Base-by-base conservation (phyloP, 345 rosid genomes). In the Geranium rotundifolium region DNA sequence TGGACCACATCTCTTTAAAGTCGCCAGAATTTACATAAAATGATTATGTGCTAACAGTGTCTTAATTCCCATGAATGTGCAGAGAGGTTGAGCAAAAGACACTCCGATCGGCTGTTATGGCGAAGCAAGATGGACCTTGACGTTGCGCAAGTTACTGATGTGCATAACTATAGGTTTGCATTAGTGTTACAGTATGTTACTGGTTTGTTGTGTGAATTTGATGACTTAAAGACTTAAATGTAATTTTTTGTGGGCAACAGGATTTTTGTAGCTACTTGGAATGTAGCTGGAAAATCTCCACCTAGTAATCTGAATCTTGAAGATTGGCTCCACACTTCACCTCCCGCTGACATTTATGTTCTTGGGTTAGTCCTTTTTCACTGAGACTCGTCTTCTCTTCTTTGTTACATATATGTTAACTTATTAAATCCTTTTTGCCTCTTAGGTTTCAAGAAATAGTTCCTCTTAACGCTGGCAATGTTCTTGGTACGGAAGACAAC, bases 381-480 rank as follows among this genome's bases (percentile, higher is more conserved):
- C 17, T 41, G 19, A 2, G 16, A 54, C 39, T 34, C 20, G 14
- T 60, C 59, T 50, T 55, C 15, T 39, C 60, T 30, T 8, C 19
- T 8, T 49, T 39, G 29, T 7, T n/a, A 67, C 62, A 23, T 58
- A 12, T 14, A 4, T 57, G 17, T 19, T 8, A 10, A 29, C 15
- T 17, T 7, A 0, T 64, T 65, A 37, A 31, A 69, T 16, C 19
- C 41, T 34, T 5, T 34, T 69, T 65, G 62, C 39, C 29, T 19
- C 10, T 69, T 79, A 93, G 99, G 59, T 90, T 93, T 75, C 99
- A 93, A 82, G 99, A 93, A 71, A 93, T 93, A 18, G 97, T 93
- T 60, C 99, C 99, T 72, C 63, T 93, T 65, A 93, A 93, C 79
- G 99, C 99, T 63, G 99, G 99, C 41, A 93, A 93, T 73, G 97